Conservation (phyloP, 495 filamentous ascomycete species). For the Aspergillus avenaceus region DNA sequence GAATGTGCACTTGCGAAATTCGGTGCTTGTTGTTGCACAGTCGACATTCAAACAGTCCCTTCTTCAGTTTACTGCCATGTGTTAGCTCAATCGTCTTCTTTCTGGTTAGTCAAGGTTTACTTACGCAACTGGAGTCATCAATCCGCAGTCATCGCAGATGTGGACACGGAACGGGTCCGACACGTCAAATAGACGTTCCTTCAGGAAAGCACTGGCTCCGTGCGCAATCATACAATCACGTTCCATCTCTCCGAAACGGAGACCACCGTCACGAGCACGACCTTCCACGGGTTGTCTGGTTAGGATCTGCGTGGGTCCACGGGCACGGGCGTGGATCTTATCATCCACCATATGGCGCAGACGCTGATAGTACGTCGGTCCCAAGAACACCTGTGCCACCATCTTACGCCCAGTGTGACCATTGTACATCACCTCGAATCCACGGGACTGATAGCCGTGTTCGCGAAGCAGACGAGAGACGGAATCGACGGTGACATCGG, state of each 20-base stretch:
- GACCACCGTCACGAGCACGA: conserved; percentile 93
- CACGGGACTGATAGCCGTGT: conserved; percentile 92
- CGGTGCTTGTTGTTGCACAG: conserved; percentile 98
- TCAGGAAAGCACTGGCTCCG: conserved; percentile 92
- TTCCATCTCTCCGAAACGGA: conserved; percentile 99
- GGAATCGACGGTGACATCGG: conserved; percentile 91
- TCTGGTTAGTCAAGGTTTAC: conserved; percentile 33
- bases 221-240: conserved; percentile 99
- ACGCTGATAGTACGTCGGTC: conserved; percentile 98
- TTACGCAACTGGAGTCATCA: conserved; percentile 99
- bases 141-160: conserved; percentile 95
- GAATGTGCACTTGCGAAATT: conserved; percentile 95
- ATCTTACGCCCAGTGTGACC: conserved; percentile 94
- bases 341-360: conserved; percentile 99
- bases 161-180: conserved; percentile 98
- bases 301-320: conserved; percentile 94
- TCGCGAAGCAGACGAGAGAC: conserved; percentile 87
- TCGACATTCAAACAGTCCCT: conserved; percentile 90
- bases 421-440: conserved; percentile 98
- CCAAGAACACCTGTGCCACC: conserved; percentile 90
- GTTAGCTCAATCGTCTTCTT: conserved; percentile 13
- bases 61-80: conserved; percentile 75
- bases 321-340: conserved; percentile 96
- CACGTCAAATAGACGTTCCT: conserved; percentile 95
- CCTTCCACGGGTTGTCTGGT: conserved; percentile 98